Conservation (phyloP, 805 yeast species). For the Saturnispora sekii region DNA sequence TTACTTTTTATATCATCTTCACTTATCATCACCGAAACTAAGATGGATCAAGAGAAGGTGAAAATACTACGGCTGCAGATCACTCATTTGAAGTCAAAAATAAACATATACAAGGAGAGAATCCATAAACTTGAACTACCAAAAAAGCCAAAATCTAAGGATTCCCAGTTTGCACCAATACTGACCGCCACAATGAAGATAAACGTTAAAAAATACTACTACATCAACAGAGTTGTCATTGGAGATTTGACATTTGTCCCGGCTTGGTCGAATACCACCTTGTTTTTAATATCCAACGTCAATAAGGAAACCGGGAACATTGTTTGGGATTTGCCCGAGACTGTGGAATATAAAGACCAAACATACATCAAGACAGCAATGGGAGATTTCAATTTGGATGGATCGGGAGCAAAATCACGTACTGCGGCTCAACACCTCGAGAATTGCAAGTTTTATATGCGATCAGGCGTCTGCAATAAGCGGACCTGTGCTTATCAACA, state of each 20-base stretch:
- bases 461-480: constrained; percentile 39
- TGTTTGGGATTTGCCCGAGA: constrained; percentile 14
- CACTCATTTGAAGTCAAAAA: too few relatives aligned
- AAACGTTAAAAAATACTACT: constrained; percentile 25
- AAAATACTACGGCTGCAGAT: too few relatives aligned
- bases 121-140: too few relatives aligned
- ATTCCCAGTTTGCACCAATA: too few relatives aligned
- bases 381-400: constrained; percentile 15
- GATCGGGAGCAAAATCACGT: too few relatives aligned
- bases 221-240: constrained; percentile 36
- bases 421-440: background rate
- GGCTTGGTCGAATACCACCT: constrained; percentile 29
- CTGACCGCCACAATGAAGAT: background rate
- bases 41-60: too few relatives aligned
- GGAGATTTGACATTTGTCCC: constrained; percentile 37
- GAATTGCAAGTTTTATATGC: constrained; percentile 23
- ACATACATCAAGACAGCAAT: constrained; percentile 15
- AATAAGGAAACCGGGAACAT: constrained; percentile 10
- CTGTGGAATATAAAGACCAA: constrained; percentile 11
- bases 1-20: too few relatives aligned
- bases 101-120: too few relatives aligned
- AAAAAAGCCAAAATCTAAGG: too few relatives aligned
- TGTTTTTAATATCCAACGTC: constrained; percentile 30
- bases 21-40: too few relatives aligned
- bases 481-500: constrained; percentile 50